Conservation (phyloP, 2,329 filamentous ascomycete genomes). For the Geosmithia flava region DNA sequence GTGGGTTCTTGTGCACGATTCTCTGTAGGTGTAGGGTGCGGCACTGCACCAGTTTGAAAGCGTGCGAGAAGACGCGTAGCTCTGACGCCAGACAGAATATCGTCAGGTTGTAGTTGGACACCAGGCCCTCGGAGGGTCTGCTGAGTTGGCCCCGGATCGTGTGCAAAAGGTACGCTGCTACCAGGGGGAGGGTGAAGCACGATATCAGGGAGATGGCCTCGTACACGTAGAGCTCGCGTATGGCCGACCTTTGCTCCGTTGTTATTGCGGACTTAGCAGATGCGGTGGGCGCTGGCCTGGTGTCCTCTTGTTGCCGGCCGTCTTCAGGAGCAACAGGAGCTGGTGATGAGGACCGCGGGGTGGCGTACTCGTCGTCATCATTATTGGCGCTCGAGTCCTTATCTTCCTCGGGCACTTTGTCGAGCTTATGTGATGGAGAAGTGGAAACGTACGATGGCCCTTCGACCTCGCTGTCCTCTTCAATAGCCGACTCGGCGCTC, state of each 20-base stretch:
- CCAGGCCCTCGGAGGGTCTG: constrained; percentile 70
- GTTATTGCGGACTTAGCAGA: constrained; percentile 6
- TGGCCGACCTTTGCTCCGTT: constrained; percentile 23
- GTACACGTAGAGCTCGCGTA: constrained; percentile 58
- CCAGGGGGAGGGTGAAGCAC: constrained; percentile 66
- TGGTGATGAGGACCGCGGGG: neutral
- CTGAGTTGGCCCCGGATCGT: constrained; percentile 69
- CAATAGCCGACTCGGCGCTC: constrained; percentile 24
- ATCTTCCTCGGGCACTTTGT: constrained; percentile 31
- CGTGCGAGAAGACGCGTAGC: constrained; percentile 67
- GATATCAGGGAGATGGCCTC: constrained; percentile 63
- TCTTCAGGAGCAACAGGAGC: neutral
- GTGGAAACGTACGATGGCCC: neutral
- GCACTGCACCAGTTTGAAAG: constrained; percentile 67
- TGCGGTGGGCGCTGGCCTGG: neutral
- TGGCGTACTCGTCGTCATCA: neutral
- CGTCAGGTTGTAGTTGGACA: constrained; percentile 86
- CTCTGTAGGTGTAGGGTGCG: constrained; percentile 74
- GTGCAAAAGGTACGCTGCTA: constrained; percentile 78
- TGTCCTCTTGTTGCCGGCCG: neutral
- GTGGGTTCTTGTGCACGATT: constrained; percentile 46
- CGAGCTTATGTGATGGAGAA: constrained; percentile 9
- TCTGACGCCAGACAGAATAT: constrained; percentile 85
- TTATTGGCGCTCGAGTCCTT: neutral
- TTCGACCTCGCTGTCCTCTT: constrained; percentile 32